These are phyloP conservation scores for Monilinia fructicola DNA, from an alignment of 2,329 filamentous ascomycete genomes.

Conservation along the genomic window DNA sequence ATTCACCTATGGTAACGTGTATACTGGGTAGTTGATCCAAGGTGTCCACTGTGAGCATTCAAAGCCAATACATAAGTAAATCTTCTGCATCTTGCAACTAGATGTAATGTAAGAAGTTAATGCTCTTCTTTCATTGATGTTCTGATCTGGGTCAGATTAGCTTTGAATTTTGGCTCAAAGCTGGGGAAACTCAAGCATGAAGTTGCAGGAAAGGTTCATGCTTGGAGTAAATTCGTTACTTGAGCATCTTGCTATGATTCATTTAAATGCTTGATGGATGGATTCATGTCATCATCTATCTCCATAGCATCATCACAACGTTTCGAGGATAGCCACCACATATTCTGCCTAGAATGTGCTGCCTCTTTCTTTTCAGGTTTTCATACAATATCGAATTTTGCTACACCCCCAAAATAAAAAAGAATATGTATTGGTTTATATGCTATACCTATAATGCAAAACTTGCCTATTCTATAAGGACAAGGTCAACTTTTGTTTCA, in stretches of 20 bases:
- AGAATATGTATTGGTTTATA: not conserved
- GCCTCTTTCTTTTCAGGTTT: not conserved
- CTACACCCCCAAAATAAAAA: not conserved
- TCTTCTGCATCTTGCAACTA: not conserved
- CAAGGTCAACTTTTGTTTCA: not conserved
- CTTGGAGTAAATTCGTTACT: not conserved
- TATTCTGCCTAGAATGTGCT: constrained; percentile 7
- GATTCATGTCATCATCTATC: not conserved
- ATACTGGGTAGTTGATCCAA: not conserved
- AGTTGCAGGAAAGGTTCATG: not conserved
- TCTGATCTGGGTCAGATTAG: not conserved
- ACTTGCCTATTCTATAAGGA: not conserved
- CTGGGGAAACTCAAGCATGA: not conserved
- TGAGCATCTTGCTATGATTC: not conserved
- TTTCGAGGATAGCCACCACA: not conserved
- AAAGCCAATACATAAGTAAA: not conserved
- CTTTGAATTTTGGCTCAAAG: not conserved
- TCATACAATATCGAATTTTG: not conserved
- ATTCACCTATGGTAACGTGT: constrained; percentile 19
- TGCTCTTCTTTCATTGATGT: not conserved
- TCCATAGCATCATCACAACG: not conserved
- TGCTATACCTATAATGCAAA: constrained; percentile 18
- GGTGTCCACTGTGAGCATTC: constrained; percentile 5
- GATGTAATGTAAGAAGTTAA: not conserved
- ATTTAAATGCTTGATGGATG: not conserved